These are phyloP conservation scores for Allium fistulosum DNA, from an alignment of 106 monocot genomes.

Conservation along the genomic window DNA sequence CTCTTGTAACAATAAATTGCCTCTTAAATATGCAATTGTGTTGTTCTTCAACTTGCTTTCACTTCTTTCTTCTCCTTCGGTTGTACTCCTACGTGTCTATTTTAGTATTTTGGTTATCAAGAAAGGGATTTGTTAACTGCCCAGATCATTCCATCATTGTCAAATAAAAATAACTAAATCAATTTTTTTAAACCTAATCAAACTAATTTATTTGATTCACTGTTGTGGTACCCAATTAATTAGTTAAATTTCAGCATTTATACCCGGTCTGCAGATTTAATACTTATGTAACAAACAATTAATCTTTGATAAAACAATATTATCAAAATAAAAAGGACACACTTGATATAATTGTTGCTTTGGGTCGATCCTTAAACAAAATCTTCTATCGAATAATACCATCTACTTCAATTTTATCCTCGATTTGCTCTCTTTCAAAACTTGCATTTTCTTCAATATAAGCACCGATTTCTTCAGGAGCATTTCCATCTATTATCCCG, in stretches of 20 bases:
- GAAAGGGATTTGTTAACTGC: background rate
- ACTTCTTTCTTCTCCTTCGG: constrained; percentile 3
- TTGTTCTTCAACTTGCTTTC: background rate
- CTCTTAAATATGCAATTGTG: too few species aligned
- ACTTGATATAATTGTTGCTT: constrained; percentile 78
- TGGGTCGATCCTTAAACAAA: constrained; percentile 80
- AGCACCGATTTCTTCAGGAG: constrained; percentile 70
- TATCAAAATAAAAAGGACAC: background rate
- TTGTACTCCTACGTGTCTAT: background rate
- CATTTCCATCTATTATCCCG: too few species aligned
- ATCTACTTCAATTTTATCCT: constrained; percentile 52
- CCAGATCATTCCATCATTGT: background rate
- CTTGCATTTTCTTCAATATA: constrained; percentile 58
- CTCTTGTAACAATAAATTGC: too few species aligned
- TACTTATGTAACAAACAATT: too few species aligned
- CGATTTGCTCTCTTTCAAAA: background rate
- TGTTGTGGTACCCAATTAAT: background rate
- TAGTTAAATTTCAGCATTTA: background rate
- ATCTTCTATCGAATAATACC: constrained; percentile 80
- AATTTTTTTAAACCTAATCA: background rate
- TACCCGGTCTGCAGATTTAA: background rate
- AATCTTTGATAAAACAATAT: too few species aligned
- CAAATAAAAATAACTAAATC: background rate
- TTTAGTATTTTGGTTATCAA: background rate
- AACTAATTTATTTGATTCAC: background rate